Base-by-base conservation (phyloP, 73 alveolate genomes). In the Breviolum minutum region DNA sequence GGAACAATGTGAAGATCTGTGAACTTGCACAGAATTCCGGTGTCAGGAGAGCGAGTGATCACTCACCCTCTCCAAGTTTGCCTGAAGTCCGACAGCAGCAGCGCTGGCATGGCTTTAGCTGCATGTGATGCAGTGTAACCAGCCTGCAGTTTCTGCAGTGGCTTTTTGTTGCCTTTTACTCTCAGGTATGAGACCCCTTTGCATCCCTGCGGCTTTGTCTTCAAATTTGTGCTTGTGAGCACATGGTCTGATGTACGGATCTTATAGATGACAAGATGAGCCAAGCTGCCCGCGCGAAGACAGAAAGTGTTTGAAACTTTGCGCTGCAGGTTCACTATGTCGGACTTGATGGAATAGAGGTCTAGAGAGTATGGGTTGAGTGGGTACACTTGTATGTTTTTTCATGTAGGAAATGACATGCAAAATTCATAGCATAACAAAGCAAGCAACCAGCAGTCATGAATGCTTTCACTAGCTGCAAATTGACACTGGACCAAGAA, bases 261-360 rank as follows among this genome's bases (percentile, higher is more conserved):
- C 91, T 62, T 83, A 62, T 60, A 16, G 94, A 26, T 22, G 48
- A 27, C 60, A 27, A 20, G 19, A n/a, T 77, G 8, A 60, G 20
- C 16, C 19, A 30, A 62, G 22, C 60, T 85, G 94, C 60, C 40
- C 10, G 81, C 29, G 26, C 81, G 0, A 20, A 20, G 7, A 26
- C 8, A 29, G 86, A 60, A 16, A 9, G 10, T 77, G 64, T 16
- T 19, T 7, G 13, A 64, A 60, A 5, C 12, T 54, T 60, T 10
- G 4, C 77, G 77, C 77, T 16, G 9, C n/a, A 90, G 96, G 96
- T 90, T 13, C 98, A 93, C 81, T 93, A 93, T 20, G 54, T 93
- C 24, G 98, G 98, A n/a, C 92, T 93, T n/a, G 98, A 93, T 60
- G 98, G 98, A 14, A 80, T 93, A n/a, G 98, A 93, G 98, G 91